Base-by-base conservation (phyloP, 2,329 filamentous ascomycete species). In the Xylaria sp. region DNA sequence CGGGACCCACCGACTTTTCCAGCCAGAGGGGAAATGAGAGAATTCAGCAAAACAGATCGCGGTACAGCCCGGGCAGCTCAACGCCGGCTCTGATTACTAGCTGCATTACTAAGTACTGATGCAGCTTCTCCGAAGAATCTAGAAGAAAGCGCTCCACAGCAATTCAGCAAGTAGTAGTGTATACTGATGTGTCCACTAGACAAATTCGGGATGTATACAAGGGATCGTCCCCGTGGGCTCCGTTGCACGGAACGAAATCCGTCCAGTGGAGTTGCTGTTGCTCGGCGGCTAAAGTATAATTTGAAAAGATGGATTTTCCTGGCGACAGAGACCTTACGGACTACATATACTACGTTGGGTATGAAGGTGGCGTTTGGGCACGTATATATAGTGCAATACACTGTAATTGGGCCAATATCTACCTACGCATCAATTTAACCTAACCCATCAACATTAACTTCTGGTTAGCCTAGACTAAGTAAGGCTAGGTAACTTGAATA, bases 51-150 rank as follows among this genome's bases (percentile, higher is more conserved):
- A 23, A 15, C 1, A 15, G 11, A 21, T 7, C 7, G 5, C 17
- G 2, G 33, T 41, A 44, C n/a, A 48, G 38, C 27, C 29, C 31
- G 40, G 48, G 23, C 48, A 53, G 29, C 43, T 48, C 35, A 23
- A 15, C 29, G 15, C 31, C 25, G 17, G 3, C 19, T 3, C n/a
- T 37, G 62, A 62, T 63, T 63, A 62, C 62, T 59, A 59, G 54
- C 52, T 52, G 31, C 31, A 59, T 62, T 59, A 65, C 44, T 60
- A 54, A 65, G 11, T 43, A 10, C 15, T 4, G 3, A 46, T 40
- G 27, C 38, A 23, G 31, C 27, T 11, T 13, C 27, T 43, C 40
- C 49, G 62, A 64, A 64, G 19, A 46, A 31, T 62, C 62, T 64
- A 62, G 62, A 64, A 62, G 25, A 55, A 33, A 19, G 23, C 11